phyloP scores from a whole-genome alignment of 2,329 filamentous ascomycete genomes.

The Pseudogymnoascus sp. region DNA sequence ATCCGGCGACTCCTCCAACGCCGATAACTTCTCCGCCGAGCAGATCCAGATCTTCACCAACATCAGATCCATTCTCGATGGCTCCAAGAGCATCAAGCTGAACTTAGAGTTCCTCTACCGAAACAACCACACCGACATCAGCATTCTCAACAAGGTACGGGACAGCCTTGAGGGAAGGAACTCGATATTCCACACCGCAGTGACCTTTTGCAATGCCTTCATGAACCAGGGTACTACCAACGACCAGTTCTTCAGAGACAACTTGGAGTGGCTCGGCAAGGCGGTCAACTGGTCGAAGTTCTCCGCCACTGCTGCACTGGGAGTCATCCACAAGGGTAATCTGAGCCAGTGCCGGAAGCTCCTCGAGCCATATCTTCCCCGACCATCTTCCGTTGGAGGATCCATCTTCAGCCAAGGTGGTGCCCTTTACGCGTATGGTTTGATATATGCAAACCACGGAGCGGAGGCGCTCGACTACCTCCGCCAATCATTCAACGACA shows the following conservation, averaged over 20 bases:
- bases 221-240: slow-evolving; percentile 99
- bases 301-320: slow-evolving; percentile 89
- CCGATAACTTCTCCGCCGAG: slow-evolving; percentile 38
- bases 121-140: slow-evolving; percentile 87
- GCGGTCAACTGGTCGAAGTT: slow-evolving; percentile 99
- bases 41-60: slow-evolving; percentile 54
- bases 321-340: slow-evolving; percentile 95
- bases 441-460: slow-evolving; percentile 97
- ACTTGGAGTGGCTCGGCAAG: slow-evolving; percentile 95
- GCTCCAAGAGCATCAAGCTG: slow-evolving; percentile 87
- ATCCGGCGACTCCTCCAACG: slow-evolving; percentile 24
- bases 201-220: slow-evolving; percentile 96
- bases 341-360: slow-evolving; percentile 88
- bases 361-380: slow-evolving; percentile 87
- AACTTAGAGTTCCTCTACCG: slow-evolving; percentile 96
- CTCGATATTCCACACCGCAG: slow-evolving; percentile 96
- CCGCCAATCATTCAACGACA: slow-evolving; percentile 64
- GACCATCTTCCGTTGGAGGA: slow-evolving; percentile 62
- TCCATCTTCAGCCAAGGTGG: slow-evolving; percentile 95
- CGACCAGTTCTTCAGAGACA: slow-evolving; percentile 97
- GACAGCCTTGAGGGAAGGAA: slow-evolving; percentile 94
- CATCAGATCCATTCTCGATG: slow-evolving; percentile 67
- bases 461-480: slow-evolving; percentile 81
- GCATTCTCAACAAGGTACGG: slow-evolving; percentile 90
- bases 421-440: slow-evolving; percentile 86